phyloP scores from a whole-genome alignment of 352 stramenopile species.

The Halophytophthora polymorphica region DNA sequence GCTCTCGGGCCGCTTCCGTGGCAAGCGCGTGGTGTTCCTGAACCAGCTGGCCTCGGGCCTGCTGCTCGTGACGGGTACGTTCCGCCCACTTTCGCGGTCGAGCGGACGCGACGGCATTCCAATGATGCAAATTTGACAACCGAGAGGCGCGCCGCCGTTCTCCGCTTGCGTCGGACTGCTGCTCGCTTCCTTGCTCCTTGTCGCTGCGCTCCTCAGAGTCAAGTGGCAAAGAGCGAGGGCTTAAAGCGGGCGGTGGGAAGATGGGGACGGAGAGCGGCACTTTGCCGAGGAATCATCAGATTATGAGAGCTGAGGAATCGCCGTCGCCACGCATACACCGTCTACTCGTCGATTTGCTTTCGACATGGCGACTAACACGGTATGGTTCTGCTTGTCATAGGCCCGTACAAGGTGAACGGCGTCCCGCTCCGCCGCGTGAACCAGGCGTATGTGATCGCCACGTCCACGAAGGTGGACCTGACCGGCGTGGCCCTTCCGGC shows the following conservation, averaged over 20 bases:
- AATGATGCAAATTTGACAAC: conserved; percentile 73
- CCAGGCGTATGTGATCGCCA: conserved; percentile 99
- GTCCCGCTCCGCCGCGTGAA: conserved; percentile 98
- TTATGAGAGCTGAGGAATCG: conserved; percentile 90
- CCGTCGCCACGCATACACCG: conserved; percentile 1
- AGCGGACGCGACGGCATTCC: conserved; percentile 24
- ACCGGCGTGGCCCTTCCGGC: conserved; percentile 89
- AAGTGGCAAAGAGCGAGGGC: background rate
- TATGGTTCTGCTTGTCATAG: conserved; percentile 34
- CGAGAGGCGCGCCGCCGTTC: conserved; percentile 36
- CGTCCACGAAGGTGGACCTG: conserved; percentile 96
- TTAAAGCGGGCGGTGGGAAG: conserved; percentile 1
- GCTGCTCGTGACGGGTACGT: conserved; percentile 93
- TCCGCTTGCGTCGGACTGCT: conserved; percentile 3
- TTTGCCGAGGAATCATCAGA: conserved; percentile 62
- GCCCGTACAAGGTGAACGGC: conserved; percentile 99
- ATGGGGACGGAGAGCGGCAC: conserved; percentile 16
- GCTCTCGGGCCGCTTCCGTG: conserved; percentile 95
- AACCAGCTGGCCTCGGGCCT: conserved; percentile 97
- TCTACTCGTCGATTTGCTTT: too few species aligned
- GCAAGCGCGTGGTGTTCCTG: conserved; percentile 98
- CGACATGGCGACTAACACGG: too few species aligned
- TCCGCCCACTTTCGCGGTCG: background rate
- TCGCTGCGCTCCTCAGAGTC: background rate
- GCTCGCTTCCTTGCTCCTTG: background rate